phyloP scores from a whole-genome alignment of 1,139 yeast genomes.

The Torulaspora globosa region DNA sequence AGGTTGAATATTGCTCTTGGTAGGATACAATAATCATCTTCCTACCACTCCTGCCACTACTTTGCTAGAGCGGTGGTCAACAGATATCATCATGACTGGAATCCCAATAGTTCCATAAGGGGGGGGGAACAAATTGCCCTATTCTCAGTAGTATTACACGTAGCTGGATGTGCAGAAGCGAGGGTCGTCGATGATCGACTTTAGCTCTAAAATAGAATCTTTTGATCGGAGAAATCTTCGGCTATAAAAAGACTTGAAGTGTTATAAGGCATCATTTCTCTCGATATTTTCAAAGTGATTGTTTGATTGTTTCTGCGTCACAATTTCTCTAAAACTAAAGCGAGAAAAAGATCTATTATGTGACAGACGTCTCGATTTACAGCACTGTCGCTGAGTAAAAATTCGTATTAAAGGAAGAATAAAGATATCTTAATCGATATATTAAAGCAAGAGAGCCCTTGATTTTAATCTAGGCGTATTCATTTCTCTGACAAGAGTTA shows the following conservation, averaged over 20 bases:
- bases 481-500: not conserved
- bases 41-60: no score
- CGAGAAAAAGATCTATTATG: not conserved
- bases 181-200: not conserved
- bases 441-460: not conserved
- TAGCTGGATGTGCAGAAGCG: not conserved
- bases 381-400: conserved; percentile 1
- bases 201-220: conserved; percentile 4
- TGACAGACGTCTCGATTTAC: conserved; percentile 6
- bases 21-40: no score
- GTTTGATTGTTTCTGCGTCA: conserved; percentile 7
- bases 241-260: not conserved
- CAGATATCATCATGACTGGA: no score
- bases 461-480: not conserved
- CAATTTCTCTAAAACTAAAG: conserved; percentile 7
- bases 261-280: not conserved
- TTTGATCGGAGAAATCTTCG: conserved; percentile 1
- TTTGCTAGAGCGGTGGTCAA: no score
- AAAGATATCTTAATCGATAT: not conserved
- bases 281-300: not conserved
- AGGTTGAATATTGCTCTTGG: no score
- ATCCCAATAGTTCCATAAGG: no score
- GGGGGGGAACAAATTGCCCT: no score
- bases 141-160: no score
- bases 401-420: conserved; percentile 3